These are phyloP conservation scores for Dendrocalamus sinicus DNA, from an alignment of 176 grass and related monocot species.

Conservation along the genomic window DNA sequence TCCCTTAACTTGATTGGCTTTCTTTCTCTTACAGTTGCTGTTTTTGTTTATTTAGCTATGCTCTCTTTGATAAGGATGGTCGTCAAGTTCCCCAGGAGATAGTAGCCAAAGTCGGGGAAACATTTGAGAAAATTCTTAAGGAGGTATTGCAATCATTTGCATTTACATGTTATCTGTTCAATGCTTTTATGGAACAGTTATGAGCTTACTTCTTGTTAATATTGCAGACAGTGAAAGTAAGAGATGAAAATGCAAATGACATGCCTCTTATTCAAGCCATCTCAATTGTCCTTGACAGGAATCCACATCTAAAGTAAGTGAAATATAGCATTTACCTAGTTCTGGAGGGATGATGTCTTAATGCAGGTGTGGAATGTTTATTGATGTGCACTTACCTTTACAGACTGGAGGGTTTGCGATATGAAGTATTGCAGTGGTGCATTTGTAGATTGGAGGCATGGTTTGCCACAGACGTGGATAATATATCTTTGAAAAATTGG, in stretches of 20 bases:
- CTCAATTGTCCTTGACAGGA: slow-evolving; percentile 79
- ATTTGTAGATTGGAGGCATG: slow-evolving; percentile 97
- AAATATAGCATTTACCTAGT: background rate
- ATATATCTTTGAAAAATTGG: slow-evolving; percentile 95
- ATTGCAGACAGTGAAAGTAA: slow-evolving; percentile 78
- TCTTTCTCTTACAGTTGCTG: slow-evolving; percentile 28
- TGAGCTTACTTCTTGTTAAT: slow-evolving; percentile 40
- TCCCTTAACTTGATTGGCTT: slow-evolving; percentile 35
- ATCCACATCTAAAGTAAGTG: slow-evolving; percentile 79
- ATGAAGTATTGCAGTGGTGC: slow-evolving; percentile 98
- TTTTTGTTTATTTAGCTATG: slow-evolving; percentile 69
- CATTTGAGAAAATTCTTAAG: slow-evolving; percentile 90
- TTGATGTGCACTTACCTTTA: slow-evolving; percentile 34
- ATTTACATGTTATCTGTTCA: slow-evolving; percentile 12
- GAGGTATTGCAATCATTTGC: slow-evolving; percentile 59
- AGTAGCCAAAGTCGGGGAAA: slow-evolving; percentile 86
- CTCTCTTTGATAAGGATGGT: slow-evolving; percentile 91
- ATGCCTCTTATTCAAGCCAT: slow-evolving; percentile 94
- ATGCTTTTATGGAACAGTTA: slow-evolving; percentile 4
- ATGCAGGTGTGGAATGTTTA: background rate
- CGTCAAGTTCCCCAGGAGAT: slow-evolving; percentile 76
- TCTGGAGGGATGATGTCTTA: background rate
- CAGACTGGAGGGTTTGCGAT: slow-evolving; percentile 75
- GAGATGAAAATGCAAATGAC: slow-evolving; percentile 79
- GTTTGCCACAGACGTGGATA: slow-evolving; percentile 89